These are phyloP conservation scores for Collybia sp. DNA, from an alignment of 768 basidiomycete genomes.

Conservation along the genomic window DNA sequence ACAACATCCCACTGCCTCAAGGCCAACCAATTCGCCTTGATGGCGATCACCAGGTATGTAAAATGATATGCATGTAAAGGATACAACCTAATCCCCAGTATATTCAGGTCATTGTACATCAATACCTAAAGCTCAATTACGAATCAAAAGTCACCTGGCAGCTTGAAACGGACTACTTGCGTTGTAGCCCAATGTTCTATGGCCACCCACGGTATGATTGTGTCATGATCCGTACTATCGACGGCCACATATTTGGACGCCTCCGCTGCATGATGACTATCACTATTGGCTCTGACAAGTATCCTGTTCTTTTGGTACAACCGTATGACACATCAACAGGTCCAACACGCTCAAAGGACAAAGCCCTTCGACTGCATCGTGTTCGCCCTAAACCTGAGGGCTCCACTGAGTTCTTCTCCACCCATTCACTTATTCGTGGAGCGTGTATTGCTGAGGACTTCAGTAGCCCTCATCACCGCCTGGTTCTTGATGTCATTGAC, in stretches of 20 bases:
- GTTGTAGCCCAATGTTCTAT: constrained; percentile 24
- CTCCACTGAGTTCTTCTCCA: not conserved
- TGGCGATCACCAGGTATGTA: no score
- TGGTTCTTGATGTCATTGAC: not conserved
- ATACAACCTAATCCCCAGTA: not conserved
- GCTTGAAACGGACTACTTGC: constrained; percentile 18
- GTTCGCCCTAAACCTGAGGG: not conserved
- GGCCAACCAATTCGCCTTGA: no score
- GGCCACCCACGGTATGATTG: constrained; percentile 16
- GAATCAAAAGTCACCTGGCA: constrained; percentile 21
- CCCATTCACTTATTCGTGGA: not conserved
- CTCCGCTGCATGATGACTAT: not conserved
- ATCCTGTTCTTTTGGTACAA: not conserved
- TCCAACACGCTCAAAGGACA: not conserved
- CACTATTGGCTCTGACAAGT: not conserved
- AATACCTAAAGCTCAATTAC: constrained; percentile 21
- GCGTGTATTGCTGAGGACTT: not conserved
- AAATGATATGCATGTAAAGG: no score
- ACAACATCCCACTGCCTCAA: constrained; percentile 4
- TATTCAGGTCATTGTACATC: constrained; percentile 19
- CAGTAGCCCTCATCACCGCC: not conserved
- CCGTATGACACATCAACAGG: not conserved
- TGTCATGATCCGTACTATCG: constrained; percentile 1
- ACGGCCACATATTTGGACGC: not conserved
- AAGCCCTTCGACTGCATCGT: not conserved